Evolutionary conservation across 2,329 filamentous ascomycete genomes (phyloP).

Genomic region (Pseudogymnoascus sp.): DNA sequence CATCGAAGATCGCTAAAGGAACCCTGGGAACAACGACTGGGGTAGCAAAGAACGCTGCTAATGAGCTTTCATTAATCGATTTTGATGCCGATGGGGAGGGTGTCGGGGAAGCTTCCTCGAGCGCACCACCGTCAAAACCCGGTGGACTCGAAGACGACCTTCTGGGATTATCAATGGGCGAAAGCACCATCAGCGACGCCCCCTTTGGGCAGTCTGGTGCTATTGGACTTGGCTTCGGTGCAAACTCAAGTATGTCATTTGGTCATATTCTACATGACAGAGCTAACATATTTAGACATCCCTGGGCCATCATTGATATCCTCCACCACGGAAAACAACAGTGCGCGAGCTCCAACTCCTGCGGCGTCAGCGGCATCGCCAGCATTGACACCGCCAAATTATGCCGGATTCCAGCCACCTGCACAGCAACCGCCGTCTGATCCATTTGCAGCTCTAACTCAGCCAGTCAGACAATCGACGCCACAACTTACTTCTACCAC

Average conservation of each 20-base stretch:
- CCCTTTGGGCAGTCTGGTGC: constrained; percentile 65
- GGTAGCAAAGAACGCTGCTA: constrained; percentile 54
- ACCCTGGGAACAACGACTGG: constrained; percentile 61
- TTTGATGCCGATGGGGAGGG: constrained; percentile 60
- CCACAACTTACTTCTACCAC: constrained; percentile 44
- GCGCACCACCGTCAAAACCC: constrained; percentile 37
- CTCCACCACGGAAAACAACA: constrained; percentile 53
- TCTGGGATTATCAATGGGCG: constrained; percentile 72
- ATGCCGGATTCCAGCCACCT: constrained; percentile 41
- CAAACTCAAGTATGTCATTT: constrained; percentile 53
- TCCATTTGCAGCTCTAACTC: constrained; percentile 44
- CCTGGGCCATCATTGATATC: constrained; percentile 56
- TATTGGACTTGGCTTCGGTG: constrained; percentile 73
- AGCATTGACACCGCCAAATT: constrained; percentile 26
- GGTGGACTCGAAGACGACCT: constrained; percentile 81
- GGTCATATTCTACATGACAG: background rate
- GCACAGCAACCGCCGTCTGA: constrained; percentile 43
- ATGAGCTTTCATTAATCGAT: constrained; percentile 89
- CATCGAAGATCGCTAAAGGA: constrained; percentile 74
- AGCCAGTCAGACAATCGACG: constrained; percentile 34
- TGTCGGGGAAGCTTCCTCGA: constrained; percentile 41
- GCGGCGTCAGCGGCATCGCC: constrained; percentile 25
- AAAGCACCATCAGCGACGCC: constrained; percentile 25
- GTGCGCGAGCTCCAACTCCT: constrained; percentile 41
- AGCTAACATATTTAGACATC: constrained; percentile 40